phyloP scores from a whole-genome alignment of 257 asterid genomes.

The Solanum ahanhuiri region DNA sequence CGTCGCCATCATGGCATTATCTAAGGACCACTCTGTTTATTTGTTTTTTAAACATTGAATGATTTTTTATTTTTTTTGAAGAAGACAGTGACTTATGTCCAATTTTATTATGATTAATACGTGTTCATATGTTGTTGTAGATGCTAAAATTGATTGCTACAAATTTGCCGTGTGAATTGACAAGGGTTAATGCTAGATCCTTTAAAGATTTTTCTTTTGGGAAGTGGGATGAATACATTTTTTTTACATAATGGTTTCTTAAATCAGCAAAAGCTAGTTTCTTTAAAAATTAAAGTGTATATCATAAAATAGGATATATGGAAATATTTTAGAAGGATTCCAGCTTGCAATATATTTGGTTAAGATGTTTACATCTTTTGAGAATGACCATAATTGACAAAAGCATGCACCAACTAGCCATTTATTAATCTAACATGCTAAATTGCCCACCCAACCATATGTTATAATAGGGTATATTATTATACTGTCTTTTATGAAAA shows the following conservation, averaged over 20 bases:
- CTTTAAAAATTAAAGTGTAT: neutral
- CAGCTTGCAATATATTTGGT: conserved; percentile 5
- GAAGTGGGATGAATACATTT: conserved; percentile 10
- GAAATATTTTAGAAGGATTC: neutral
- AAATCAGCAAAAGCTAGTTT: neutral
- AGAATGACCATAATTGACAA: neutral
- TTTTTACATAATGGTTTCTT: neutral
- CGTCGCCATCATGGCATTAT: conserved; percentile 18
- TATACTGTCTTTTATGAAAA: neutral
- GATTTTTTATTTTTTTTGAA: neutral
- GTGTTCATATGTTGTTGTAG: conserved; percentile 1
- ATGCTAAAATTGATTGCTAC: conserved; percentile 1
- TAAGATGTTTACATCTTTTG: neutral
- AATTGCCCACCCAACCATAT: neutral
- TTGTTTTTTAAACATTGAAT: neutral
- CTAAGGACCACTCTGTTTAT: neutral
- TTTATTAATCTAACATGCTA: neutral
- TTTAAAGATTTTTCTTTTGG: neutral
- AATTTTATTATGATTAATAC: conserved; percentile 6
- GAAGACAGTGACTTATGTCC: conserved; percentile 8
- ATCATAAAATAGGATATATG: neutral
- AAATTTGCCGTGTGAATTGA: neutral
- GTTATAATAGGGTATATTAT: neutral
- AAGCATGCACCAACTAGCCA: neutral
- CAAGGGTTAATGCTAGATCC: neutral